These are phyloP conservation scores for Abortiporus biennis DNA, from an alignment of 1,284 basidiomycete genomes.

Conservation along the genomic window DNA sequence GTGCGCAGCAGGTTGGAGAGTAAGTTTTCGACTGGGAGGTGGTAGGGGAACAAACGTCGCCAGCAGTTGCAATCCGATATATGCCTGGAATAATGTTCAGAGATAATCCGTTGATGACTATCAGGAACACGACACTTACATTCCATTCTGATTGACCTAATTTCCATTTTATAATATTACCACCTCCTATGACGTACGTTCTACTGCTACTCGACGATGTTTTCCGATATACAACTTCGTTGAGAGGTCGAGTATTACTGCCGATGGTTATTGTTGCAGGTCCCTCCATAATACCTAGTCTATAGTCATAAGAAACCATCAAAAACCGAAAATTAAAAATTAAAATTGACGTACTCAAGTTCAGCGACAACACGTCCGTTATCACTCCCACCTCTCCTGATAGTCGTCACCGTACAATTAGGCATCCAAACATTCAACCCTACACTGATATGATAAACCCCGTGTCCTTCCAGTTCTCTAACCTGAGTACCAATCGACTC, in stretches of 20 bases:
- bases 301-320: background rate
- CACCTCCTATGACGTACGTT: conserved; percentile 12
- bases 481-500: conserved; percentile 6
- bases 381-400: conserved; percentile 16
- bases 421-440: conserved; percentile 23
- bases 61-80: conserved; percentile 12
- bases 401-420: conserved; percentile 16
- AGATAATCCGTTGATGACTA: background rate
- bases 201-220: conserved; percentile 17
- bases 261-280: conserved; percentile 18
- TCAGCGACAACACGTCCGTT: conserved; percentile 18
- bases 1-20: conserved; percentile 18
- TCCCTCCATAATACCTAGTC: conserved; percentile 14
- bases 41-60: conserved; percentile 17
- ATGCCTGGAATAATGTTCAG: conserved; percentile 11
- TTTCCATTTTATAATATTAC: conserved; percentile 20
- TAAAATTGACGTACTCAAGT: conserved; percentile 18
- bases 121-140: conserved; percentile 10
- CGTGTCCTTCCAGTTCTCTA: conserved; percentile 7
- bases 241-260: conserved; percentile 12
- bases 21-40: conserved; percentile 16
- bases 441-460: conserved; percentile 20
- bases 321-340: background rate
- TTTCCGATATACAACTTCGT: conserved; percentile 17
- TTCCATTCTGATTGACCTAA: conserved; percentile 17